These are phyloP conservation scores for Populus tremula DNA, from an alignment of 345 rosid genomes.

Conservation along the genomic window DNA sequence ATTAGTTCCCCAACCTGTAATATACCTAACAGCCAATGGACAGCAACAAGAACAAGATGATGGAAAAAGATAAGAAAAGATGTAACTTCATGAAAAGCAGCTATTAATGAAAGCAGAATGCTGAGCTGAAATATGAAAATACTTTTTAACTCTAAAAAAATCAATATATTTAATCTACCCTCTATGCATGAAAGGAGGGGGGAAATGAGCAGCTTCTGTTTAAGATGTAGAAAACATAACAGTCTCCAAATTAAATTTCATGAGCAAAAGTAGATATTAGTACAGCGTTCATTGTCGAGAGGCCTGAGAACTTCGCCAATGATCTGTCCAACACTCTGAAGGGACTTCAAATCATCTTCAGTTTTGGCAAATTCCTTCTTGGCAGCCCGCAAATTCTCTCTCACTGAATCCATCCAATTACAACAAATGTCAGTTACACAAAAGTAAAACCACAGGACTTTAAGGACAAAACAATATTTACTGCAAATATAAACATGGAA, in stretches of 20 bases:
- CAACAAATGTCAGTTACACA: background rate
- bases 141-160: background rate
- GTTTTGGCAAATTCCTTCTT: slow-evolving; percentile 97
- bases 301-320: slow-evolving; percentile 98
- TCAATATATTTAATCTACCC: background rate
- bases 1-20: background rate
- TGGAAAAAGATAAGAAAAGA: background rate
- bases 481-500: background rate
- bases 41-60: background rate
- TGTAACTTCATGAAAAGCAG: background rate
- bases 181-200: background rate
- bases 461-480: background rate
- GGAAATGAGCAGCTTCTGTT: background rate
- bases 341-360: slow-evolving; percentile 96
- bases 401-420: slow-evolving; percentile 45
- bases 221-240: background rate
- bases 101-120: background rate
- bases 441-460: background rate
- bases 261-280: slow-evolving; percentile 3
- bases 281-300: slow-evolving; percentile 91
- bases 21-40: background rate
- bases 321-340: slow-evolving; percentile 98
- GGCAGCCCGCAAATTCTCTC: slow-evolving; percentile 69
- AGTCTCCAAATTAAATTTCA: background rate
- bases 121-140: background rate